These are phyloP conservation scores for Dactylorhiza incarnata DNA, from an alignment of 106 monocot species.

Conservation along the genomic window DNA sequence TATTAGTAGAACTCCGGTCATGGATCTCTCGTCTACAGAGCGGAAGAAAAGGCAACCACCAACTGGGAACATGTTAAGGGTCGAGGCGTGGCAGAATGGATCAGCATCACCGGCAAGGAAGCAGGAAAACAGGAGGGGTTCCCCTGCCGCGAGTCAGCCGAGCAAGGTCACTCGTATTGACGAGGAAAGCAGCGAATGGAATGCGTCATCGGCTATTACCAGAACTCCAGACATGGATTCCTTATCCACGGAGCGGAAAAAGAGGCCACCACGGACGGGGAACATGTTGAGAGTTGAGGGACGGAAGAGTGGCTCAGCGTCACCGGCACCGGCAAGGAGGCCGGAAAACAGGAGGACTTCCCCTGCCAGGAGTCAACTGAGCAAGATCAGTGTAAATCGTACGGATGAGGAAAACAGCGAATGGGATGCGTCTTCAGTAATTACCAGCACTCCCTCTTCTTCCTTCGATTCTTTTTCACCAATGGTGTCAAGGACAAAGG, in stretches of 20 bases:
- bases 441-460: conserved; percentile 15
- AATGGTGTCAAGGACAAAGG: neutral
- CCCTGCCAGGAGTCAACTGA: conserved; percentile 26
- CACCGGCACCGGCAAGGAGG: conserved; percentile 12
- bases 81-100: neutral
- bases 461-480: conserved; percentile 10
- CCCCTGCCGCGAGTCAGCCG: conserved; percentile 26
- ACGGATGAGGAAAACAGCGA: conserved; percentile 27
- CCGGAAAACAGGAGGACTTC: conserved; percentile 15
- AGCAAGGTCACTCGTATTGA: conserved; percentile 24
- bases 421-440: conserved; percentile 27
- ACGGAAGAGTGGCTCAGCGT: neutral
- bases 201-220: no score
- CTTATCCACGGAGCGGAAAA: no score
- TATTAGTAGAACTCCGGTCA: no score
- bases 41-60: no score
- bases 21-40: no score
- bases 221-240: no score
- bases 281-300: neutral
- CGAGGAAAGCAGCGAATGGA: conserved; percentile 7
- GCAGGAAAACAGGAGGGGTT: conserved; percentile 15
- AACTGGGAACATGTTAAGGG: no score
- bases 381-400: conserved; percentile 27
- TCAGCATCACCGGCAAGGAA: conserved; percentile 12
- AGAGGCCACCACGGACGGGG: neutral